Conservation (phyloP, 2,329 filamentous ascomycete species). For the Thielaviopsis euricoi region DNA sequence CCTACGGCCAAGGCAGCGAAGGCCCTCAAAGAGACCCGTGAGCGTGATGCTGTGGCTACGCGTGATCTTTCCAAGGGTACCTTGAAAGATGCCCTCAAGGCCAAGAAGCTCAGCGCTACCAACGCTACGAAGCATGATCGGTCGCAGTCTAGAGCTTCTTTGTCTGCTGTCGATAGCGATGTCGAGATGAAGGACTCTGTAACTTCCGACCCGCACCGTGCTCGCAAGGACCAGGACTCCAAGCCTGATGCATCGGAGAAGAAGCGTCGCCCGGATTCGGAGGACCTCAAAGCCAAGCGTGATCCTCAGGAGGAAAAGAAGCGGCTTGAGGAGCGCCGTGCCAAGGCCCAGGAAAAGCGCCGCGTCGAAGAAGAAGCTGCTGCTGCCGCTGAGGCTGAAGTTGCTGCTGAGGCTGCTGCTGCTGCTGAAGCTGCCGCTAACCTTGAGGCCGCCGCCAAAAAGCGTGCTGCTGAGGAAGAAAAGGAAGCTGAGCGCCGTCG, state of each 20-base stretch:
- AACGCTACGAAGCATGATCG: constrained; percentile 5
- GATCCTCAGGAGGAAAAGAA: constrained; percentile 18
- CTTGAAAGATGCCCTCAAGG: constrained; percentile 25
- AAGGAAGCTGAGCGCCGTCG: constrained; percentile 9
- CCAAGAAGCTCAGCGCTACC: constrained; percentile 20
- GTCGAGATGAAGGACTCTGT: constrained; percentile 34
- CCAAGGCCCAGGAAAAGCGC: constrained; percentile 14
- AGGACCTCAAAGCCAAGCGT: constrained; percentile 21
- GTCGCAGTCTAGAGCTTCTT: constrained; percentile 18
- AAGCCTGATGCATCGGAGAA: constrained; percentile 22
- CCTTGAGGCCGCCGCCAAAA: constrained; percentile 12
- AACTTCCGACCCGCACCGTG: background rate
- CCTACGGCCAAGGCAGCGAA: constrained; percentile 9
- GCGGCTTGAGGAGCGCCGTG: constrained; percentile 16
- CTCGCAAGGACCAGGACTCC: constrained; percentile 16
- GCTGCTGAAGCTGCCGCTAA: constrained; percentile 11
- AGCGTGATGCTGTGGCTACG: constrained; percentile 5
- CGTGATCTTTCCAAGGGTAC: constrained; percentile 15
- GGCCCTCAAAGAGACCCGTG: constrained; percentile 10
- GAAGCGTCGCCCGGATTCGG: constrained; percentile 20
- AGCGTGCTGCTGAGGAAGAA: constrained; percentile 19
- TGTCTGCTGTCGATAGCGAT: constrained; percentile 30
- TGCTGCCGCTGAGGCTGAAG: background rate
- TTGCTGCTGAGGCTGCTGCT: background rate
- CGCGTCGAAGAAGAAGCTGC: constrained; percentile 9